Evolutionary conservation across 768 basidiomycete genomes (phyloP), one percentile per base, ranked within the genome.

Genomic region (Mrakia blollopis): DNA sequence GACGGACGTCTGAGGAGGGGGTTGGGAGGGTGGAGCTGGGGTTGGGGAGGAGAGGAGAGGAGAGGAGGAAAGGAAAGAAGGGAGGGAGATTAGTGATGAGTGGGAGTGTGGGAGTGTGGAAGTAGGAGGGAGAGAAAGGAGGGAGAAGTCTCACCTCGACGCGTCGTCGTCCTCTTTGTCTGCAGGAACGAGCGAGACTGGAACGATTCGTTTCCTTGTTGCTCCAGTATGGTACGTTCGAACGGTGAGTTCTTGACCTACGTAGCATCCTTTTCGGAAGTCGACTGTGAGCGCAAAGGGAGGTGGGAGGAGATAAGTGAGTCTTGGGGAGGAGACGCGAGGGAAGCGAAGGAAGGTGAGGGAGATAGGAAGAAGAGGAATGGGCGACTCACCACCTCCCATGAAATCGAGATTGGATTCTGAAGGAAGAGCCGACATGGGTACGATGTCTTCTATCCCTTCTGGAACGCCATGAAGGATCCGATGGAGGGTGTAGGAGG

Each of bases 261-360:
- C 91, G 81, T 98, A 98, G 82, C 97, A 99, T 3, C 97, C 97
- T 85, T 99, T 99, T 75, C 92, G 87, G 83, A 97, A 98, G 84
- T 98, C 94, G 82, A 98, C 95, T 91, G 79, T 32, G 32, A 11
- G 39, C 5, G 39, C n/a, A n/a, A 41, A 41, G 11, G 5, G 35
- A 52, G 50, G 16, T 18, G 16, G 63, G 37, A 21, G 30, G 11
- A 16, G 35, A n/a, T n/a, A n/a, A n/a, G n/a, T n/a, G n/a, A n/a
- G n/a, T n/a, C n/a, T n/a, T n/a, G 73, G 32, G 21, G 28, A 74
- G 30, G 37, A 18, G 16, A 37, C 25, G 39, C 11, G 6, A 41
- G 39, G 39, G n/a, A 6, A 6, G 39, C 39, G 39, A 41, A 41
- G 39, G 39, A 41, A 11, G 39, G 39, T 41, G 41, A 25, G n/a